phyloP scores from a whole-genome alignment of 2,329 filamentous ascomycete species.

The Truncatella angustata region DNA sequence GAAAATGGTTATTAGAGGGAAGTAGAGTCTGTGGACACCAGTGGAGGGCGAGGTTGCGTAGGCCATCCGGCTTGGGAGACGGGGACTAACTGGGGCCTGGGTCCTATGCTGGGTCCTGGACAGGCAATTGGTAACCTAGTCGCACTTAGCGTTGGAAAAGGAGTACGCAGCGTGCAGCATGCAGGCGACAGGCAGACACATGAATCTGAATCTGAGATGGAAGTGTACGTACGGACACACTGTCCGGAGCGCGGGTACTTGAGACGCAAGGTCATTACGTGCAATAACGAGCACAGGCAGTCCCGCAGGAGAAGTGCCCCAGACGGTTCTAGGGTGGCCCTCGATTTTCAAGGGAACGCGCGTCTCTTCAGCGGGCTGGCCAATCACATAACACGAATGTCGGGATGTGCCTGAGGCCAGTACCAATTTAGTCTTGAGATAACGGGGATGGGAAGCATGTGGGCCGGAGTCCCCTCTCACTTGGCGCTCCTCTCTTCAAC shows the following conservation, averaged over 20 bases:
- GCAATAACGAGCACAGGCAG: constrained; percentile 6
- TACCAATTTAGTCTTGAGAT: background rate
- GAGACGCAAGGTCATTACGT: constrained; percentile 6
- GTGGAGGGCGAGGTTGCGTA: constrained; percentile 11
- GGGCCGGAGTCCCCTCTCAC: background rate
- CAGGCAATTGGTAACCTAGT: background rate
- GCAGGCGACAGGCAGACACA: background rate
- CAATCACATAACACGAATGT: background rate
- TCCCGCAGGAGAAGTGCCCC: background rate
- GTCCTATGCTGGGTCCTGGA: background rate
- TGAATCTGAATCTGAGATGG: background rate
- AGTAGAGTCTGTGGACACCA: constrained; percentile 5
- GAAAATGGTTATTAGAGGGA: constrained; percentile 8
- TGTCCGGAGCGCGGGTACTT: background rate
- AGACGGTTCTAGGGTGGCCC: background rate
- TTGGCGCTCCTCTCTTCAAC: background rate
- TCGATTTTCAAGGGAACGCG: constrained; percentile 6
- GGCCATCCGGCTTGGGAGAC: constrained; percentile 5
- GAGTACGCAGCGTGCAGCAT: background rate
- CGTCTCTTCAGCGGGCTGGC: constrained; percentile 3
- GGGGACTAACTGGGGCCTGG: background rate
- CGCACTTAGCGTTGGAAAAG: background rate
- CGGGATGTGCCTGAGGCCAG: constrained; percentile 3
- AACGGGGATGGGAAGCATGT: background rate
- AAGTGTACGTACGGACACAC: background rate